Percentiles rank a stretch among this genome's conserved stretches.
These are phyloP conservation scores for Leccinellum albellum DNA, from an alignment of 768 basidiomycete genomes.

Conservation along the genomic window DNA sequence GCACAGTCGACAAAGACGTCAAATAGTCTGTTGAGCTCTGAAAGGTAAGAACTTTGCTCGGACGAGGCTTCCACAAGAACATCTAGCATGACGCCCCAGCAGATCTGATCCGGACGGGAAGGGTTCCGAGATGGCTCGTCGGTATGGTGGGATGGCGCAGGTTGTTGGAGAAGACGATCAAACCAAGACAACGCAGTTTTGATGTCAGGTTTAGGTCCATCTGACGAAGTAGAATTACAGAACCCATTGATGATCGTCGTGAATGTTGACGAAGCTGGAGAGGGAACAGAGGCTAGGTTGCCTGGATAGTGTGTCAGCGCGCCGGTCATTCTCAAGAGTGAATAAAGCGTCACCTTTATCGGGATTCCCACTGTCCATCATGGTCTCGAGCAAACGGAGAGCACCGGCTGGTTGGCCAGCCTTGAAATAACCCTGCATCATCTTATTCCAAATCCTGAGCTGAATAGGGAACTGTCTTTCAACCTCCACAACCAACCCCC, in stretches of 20 bases:
- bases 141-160: slow-evolving; percentile 31
- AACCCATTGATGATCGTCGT: slow-evolving; percentile 64
- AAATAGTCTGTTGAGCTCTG: slow-evolving; percentile 56
- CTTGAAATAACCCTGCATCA: slow-evolving; percentile 73
- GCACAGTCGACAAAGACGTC: slow-evolving; percentile 35
- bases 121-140: slow-evolving; percentile 43
- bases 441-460: slow-evolving; percentile 64
- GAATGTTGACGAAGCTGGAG: slow-evolving; percentile 61
- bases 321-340: neutral
- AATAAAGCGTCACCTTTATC: slow-evolving; percentile 6
- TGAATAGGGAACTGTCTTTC: slow-evolving; percentile 30
- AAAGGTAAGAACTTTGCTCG: slow-evolving; percentile 37
- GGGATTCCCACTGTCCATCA: slow-evolving; percentile 50
- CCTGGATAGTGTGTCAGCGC: slow-evolving; percentile 7
- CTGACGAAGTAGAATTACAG: slow-evolving; percentile 38
- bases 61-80: slow-evolving; percentile 40
- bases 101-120: slow-evolving; percentile 47
- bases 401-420: slow-evolving; percentile 60
- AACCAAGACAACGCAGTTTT: slow-evolving; percentile 70
- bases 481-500: slow-evolving; percentile 27
- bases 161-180: slow-evolving; percentile 52
- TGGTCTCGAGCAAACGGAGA: slow-evolving; percentile 61
- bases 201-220: slow-evolving; percentile 41
- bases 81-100: slow-evolving; percentile 61
- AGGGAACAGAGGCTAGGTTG: slow-evolving; percentile 42